Evolutionary conservation across 1,284 basidiomycete genomes (phyloP).

Genomic region (Ganoderma lingzhi): DNA sequence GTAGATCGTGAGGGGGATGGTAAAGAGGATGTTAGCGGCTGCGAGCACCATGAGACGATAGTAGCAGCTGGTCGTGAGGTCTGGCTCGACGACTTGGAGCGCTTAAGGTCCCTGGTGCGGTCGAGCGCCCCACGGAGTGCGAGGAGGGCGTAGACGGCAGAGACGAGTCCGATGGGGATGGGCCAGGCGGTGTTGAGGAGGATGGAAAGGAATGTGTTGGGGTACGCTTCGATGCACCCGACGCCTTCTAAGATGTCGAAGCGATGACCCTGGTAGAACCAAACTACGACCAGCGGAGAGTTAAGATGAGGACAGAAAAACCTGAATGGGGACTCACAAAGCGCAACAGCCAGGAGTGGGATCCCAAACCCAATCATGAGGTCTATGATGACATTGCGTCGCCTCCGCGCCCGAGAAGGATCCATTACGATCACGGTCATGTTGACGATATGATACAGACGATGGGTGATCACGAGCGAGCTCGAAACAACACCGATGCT

Average conservation of each 20-base stretch:
- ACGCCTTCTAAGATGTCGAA: constrained; percentile 55
- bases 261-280: constrained; percentile 45
- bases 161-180: constrained; percentile 37
- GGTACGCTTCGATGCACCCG: constrained; percentile 52
- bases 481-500: constrained; percentile 51
- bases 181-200: constrained; percentile 36
- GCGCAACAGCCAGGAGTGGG: constrained; percentile 45
- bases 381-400: constrained; percentile 46
- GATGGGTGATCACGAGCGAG: constrained; percentile 56
- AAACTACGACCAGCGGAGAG: neutral
- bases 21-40: constrained; percentile 47
- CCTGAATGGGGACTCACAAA: constrained; percentile 42
- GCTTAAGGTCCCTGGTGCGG: constrained; percentile 28
- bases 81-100: constrained; percentile 30
- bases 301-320: neutral
- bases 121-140: neutral
- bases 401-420: constrained; percentile 39
- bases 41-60: constrained; percentile 61
- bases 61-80: constrained; percentile 53
- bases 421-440: constrained; percentile 39
- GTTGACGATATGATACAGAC: constrained; percentile 55
- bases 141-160: constrained; percentile 30
- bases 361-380: constrained; percentile 47
- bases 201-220: constrained; percentile 46
- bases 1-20: constrained; percentile 45